A percentile compares a stretch with the other conserved stretches of the same genome.
Evolutionary conservation across 179 eudicot genomes (phyloP).

Genomic region (Gypsophila paniculata): DNA sequence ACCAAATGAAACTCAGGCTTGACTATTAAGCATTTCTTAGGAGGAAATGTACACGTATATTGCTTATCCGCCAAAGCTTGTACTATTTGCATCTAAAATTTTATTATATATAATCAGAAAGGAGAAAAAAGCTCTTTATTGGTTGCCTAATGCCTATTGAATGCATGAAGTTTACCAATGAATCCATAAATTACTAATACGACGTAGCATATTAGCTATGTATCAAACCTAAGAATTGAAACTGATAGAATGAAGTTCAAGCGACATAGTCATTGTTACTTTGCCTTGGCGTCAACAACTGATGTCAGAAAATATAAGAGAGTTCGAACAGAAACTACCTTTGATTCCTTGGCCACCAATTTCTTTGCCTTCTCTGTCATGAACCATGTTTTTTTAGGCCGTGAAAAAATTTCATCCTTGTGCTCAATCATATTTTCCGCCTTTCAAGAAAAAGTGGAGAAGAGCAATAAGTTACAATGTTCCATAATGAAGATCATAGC

Average conservation of each 20-base stretch:
- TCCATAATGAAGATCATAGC: background rate
- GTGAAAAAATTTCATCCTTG: slow-evolving; percentile 78
- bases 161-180: background rate
- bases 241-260: background rate
- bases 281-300: background rate
- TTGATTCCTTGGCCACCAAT: slow-evolving; percentile 50
- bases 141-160: background rate
- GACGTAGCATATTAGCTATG: background rate
- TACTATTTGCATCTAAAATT: background rate
- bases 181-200: background rate
- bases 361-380: slow-evolving; percentile 76
- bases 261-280: background rate
- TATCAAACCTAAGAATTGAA: background rate
- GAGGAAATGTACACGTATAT: background rate
- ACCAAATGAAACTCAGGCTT: background rate
- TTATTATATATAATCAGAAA: background rate
- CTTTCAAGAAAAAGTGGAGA: slow-evolving; percentile 33
- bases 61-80: background rate
- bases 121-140: background rate
- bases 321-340: slow-evolving; percentile 38
- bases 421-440: slow-evolving; percentile 90
- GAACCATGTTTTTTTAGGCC: slow-evolving; percentile 95
- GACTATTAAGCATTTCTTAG: background rate
- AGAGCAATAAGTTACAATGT: background rate
- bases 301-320: background rate